These are phyloP conservation scores for Yamadazyma buinensis DNA, from an alignment of 1,139 yeast genomes.

Conservation along the genomic window DNA sequence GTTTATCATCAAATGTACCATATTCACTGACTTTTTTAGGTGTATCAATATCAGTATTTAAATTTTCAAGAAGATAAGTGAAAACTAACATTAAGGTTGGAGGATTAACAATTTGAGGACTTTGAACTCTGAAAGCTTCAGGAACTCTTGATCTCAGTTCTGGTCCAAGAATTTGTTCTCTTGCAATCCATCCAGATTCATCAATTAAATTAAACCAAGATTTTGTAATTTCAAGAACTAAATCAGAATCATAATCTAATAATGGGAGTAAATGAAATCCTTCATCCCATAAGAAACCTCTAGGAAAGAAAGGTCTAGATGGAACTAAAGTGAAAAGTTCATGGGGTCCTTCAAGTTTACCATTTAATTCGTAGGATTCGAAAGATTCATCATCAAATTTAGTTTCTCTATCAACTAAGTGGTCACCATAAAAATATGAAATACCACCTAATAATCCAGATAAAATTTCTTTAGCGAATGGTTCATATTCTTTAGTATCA, in stretches of 20 bases:
- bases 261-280: slow-evolving; percentile 90
- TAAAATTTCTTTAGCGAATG: slow-evolving; percentile 72
- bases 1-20: slow-evolving; percentile 11
- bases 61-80: slow-evolving; percentile 56
- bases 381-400: slow-evolving; percentile 63
- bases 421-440: slow-evolving; percentile 86
- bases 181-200: slow-evolving; percentile 92
- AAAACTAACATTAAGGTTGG: slow-evolving; percentile 87
- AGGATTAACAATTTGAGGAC: slow-evolving; percentile 91
- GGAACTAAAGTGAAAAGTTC: slow-evolving; percentile 84
- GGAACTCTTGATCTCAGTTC: slow-evolving; percentile 93
- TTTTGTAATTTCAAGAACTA: slow-evolving; percentile 73
- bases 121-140: slow-evolving; percentile 76
- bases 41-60: slow-evolving; percentile 19
- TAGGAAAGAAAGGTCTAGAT: slow-evolving; percentile 88
- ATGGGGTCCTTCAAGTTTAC: slow-evolving; percentile 60
- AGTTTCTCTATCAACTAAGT: slow-evolving; percentile 72
- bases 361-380: slow-evolving; percentile 50
- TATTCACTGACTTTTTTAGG: slow-evolving; percentile 20
- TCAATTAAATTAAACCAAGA: slow-evolving; percentile 90
- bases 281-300: slow-evolving; percentile 99
- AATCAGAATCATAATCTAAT: slow-evolving; percentile 77
- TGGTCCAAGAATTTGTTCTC: slow-evolving; percentile 90
- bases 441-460: slow-evolving; percentile 89
- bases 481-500: slow-evolving; percentile 36